These are phyloP conservation scores for Quercus phellos DNA, from an alignment of 331 rosid genomes.

Conservation along the genomic window DNA sequence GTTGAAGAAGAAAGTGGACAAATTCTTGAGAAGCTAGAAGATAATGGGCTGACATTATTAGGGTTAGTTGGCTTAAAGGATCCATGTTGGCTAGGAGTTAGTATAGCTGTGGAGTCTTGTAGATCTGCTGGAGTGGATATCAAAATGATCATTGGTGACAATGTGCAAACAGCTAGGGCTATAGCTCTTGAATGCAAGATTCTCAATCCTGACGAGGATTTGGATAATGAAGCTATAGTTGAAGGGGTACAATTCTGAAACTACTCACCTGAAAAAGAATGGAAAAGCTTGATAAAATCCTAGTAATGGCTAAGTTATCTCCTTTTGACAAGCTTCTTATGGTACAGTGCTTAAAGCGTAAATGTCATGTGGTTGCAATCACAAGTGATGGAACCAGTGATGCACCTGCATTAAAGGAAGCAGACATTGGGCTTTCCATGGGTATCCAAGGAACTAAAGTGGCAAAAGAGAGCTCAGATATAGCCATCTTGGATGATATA, in stretches of 20 bases:
- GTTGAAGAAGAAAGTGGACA: not conserved
- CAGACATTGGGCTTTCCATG: too few species aligned
- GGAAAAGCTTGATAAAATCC: constrained; percentile 24
- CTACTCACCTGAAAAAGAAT: constrained; percentile 29
- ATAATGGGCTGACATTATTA: constrained; percentile 20
- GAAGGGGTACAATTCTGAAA: constrained; percentile 33
- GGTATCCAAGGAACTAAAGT: too few species aligned
- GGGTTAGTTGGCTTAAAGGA: constrained; percentile 34
- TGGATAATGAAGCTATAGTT: constrained; percentile 12
- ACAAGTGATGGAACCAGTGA: too few species aligned
- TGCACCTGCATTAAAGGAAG: too few species aligned
- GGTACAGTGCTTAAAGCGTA: too few species aligned
- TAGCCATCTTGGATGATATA: too few species aligned
- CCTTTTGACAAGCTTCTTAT: not conserved
- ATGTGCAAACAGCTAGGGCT: constrained; percentile 36
- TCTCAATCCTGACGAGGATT: constrained; percentile 11
- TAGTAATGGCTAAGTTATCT: constrained; percentile 37
- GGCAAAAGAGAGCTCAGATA: too few species aligned
- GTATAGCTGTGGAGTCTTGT: constrained; percentile 31
- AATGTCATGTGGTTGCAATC: too few species aligned
- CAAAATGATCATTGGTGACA: constrained; percentile 44
- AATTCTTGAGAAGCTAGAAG: constrained; percentile 22
- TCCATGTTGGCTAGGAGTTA: constrained; percentile 30
- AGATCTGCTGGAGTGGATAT: constrained; percentile 34
- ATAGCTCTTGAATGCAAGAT: constrained; percentile 38